These are phyloP conservation scores for Eimeria tenella DNA, from an alignment of 169 alveolate species.

Conservation along the genomic window DNA sequence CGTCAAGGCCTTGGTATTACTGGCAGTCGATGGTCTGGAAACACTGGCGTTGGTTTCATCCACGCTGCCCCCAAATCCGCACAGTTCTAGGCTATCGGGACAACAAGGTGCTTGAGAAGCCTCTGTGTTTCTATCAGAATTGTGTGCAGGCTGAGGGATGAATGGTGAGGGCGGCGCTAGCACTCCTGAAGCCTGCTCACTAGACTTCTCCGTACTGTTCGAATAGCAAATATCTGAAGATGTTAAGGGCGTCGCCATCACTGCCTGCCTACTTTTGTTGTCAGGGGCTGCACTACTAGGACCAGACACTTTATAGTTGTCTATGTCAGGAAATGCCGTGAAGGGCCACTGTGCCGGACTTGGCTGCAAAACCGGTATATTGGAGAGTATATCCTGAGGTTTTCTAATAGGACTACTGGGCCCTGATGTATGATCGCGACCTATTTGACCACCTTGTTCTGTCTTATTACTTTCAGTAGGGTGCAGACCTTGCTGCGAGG, in stretches of 20 bases:
- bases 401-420: not conserved
- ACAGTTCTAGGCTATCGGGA: not conserved
- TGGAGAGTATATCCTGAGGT: not conserved
- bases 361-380: not conserved
- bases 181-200: not conserved
- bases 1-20: not conserved
- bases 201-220: conserved; percentile 16
- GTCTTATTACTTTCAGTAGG: conserved; percentile 24
- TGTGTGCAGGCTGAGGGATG: not conserved
- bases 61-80: not conserved
- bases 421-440: not conserved
- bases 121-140: not conserved
- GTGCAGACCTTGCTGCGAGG: not conserved
- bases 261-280: not conserved
- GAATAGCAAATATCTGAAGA: conserved; percentile 22
- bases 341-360: conserved; percentile 11
- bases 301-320: not conserved
- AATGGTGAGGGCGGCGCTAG: conserved; percentile 9
- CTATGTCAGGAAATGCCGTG: not conserved
- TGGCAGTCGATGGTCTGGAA: not conserved
- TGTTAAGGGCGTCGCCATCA: not conserved
- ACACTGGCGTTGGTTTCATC: not conserved
- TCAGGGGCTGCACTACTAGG: not conserved
- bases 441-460: not conserved
- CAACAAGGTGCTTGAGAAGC: not conserved